Conservation (phyloP, 768 basidiomycete species). For the Phanerochaete carnosa region DNA sequence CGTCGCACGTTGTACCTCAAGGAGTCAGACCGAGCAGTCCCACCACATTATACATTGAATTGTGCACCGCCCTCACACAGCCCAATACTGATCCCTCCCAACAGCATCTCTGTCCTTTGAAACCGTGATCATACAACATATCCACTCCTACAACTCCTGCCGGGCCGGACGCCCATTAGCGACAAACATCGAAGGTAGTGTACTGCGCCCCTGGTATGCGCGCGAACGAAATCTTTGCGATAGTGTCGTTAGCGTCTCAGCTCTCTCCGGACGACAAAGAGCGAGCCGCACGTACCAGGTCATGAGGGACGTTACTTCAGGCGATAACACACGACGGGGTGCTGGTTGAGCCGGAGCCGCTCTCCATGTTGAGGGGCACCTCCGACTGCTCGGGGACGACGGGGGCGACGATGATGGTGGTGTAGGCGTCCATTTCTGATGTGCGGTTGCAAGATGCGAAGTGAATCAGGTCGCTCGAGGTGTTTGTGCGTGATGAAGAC, state of each 20-base stretch:
- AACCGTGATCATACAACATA: neutral
- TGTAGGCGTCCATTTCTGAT: neutral
- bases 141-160: neutral
- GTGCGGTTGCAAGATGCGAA: too few relatives aligned
- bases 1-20: too few relatives aligned
- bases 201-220: neutral
- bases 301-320: too few relatives aligned
- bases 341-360: neutral
- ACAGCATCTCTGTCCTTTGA: too few relatives aligned
- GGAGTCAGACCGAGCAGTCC: neutral
- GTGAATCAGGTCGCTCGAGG: too few relatives aligned
- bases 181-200: neutral
- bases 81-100: neutral
- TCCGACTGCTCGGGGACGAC: neutral
- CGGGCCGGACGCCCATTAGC: neutral
- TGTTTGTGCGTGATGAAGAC: too few relatives aligned
- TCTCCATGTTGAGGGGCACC: neutral
- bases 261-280: neutral
- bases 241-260: neutral
- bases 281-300: neutral
- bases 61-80: neutral
- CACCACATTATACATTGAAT: neutral
- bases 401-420: neutral
- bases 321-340: too few relatives aligned
- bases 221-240: neutral